Base-by-base conservation (phyloP, 176 grass and related monocot genomes). In the Rhynchospora breviuscula region DNA sequence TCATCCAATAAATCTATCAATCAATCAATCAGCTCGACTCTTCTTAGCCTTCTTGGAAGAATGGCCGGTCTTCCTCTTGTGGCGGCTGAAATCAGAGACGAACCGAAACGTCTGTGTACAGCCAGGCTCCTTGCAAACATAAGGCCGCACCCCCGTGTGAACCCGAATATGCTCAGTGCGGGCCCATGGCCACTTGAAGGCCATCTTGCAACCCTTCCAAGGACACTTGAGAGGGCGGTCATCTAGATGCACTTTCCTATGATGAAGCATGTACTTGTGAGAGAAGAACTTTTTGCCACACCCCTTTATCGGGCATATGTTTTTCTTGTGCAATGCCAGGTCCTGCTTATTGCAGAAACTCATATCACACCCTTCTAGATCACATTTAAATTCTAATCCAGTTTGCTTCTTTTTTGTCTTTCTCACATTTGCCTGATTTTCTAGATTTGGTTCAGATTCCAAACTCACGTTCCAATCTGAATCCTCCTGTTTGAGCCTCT, bases 121-220 rank as follows among this genome's bases (percentile, higher is more conserved):
- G 58, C 91, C 96, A 80, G 91, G 80, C 80, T 92, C 89, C 33
- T 88, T 88, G 86, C 96, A 99, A 10, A 87, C 85, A 15, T 99
- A 99, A 7, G 96, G 96, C 9, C 96, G 82, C 59, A 88, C 96
- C 22, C 96, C 96, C 0, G 96, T 95, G 66, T 99, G 96, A 18
- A 99, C 96, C 61, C 96, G 89, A 81, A 99, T 93, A 85, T 99
- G 96, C 40, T 99, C 96, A 22, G 96, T 99, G 61, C 91, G 86
- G 4, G 96, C 96, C 96, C 96, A 99, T 86, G 96, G 89, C 96
- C 96, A 99, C 80, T 99, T 99, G 81, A 99, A 99, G 56, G 93
- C 88, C 87, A 95, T 99, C 43, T 92, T 90, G 72, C 96, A 99
- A 47, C 93, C 96, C 63, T 87, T 83, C 87, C 87, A 93, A 29